Evolutionary conservation across 2,329 filamentous ascomycete species (phyloP), one percentile per base, ranked within the genome.

Genomic region (Microcyclospora tardicrescens): DNA sequence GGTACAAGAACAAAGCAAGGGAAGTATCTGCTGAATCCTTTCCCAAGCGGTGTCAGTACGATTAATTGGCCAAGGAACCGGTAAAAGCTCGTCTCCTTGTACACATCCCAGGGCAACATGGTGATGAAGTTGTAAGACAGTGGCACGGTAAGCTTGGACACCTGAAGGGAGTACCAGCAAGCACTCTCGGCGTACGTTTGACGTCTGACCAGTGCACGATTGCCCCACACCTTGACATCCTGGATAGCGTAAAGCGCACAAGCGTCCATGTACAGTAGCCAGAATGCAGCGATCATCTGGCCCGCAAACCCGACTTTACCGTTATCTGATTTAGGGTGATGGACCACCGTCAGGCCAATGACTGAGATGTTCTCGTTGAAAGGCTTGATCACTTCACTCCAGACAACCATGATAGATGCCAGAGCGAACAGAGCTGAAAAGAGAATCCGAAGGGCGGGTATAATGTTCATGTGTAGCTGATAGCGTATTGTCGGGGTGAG

Each of bases 151-250:
- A 98, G 75, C 53, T 87, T 84, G 37, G 91, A 89, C 10, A 95
- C 83, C 58, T 95, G 85, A 42, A 85, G 79, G 1, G 85, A 81
- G 57, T 96, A 98, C 86, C 93, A 98, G 50, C 89, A 93, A 1
- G 91, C 91, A 36, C 81, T 85, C 58, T 96, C 91, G 43, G 84
- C 79, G 42, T 93, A 89, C 0, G 91, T 98, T 56, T 93, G 91
- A 41, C 91, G 79, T 42, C 76, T 77, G 34, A 96, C 89, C 5
- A 98, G 69, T 0, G 91, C 89, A 28, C 91, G 78, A 35, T 93
- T 91, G 40, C 91, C 83, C 91, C 91, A 98, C n/a, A 95, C 86
- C 55, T 91, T 93, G 51, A 94, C 84, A 56, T 94, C 85, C 11
- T 81, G 85, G 54, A 98, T 79, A 6, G 86, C 87, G 41, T 77